Base-by-base conservation (phyloP, 2,329 filamentous ascomycete species). In the Xylariaceae sp. region DNA sequence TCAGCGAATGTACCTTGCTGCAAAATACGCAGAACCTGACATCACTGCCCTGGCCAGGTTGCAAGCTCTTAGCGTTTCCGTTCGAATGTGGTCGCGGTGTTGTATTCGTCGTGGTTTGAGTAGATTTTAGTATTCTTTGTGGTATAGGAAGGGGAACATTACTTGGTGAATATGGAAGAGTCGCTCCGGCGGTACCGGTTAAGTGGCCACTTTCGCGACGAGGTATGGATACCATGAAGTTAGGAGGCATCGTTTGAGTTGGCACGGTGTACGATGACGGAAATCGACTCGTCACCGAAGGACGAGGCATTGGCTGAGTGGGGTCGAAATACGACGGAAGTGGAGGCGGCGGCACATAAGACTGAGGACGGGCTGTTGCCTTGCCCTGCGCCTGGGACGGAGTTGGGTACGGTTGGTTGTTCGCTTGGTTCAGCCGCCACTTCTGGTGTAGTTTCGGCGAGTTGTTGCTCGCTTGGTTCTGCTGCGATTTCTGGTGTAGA, bases 11-110 rank as follows among this genome's bases (percentile, higher is more conserved):
- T 12, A 21, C 44, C 20, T 18, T 21, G 16, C 19, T 19, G 29
- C 67, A 70, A 18, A 67, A 19, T 18, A 61, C 26, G 53, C 69
- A 69, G 44, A 53, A 50, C 16, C 32, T 52, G 4, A 42, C 59
- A 18, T 60, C 55, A 18, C 47, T 60, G 14, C 55, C 60, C 21
- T 49, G 52, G 41, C 57, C 56, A n/a, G 32, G 51, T 14, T 44
- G 44, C 19, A 44, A 9, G 20, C 44, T 40, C 4, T 41, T 44
- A n/a, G 40, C 1, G 40, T 32, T 40, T 7, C 47, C 44, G 29
- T 58, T 63, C 18, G 59, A 59, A 10, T 56, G 52, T 44, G 29
- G 50, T 10, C 12, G 40, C n/a, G 26, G 32, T 29, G 52, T 6
- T 20, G 20, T 37, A 16, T 37, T 37, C 3, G 29, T 44, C 10